These are phyloP conservation scores for Rhizopus delemar DNA, from an alignment of 371 early-diverging fungal genomes.

Conservation along the genomic window DNA sequence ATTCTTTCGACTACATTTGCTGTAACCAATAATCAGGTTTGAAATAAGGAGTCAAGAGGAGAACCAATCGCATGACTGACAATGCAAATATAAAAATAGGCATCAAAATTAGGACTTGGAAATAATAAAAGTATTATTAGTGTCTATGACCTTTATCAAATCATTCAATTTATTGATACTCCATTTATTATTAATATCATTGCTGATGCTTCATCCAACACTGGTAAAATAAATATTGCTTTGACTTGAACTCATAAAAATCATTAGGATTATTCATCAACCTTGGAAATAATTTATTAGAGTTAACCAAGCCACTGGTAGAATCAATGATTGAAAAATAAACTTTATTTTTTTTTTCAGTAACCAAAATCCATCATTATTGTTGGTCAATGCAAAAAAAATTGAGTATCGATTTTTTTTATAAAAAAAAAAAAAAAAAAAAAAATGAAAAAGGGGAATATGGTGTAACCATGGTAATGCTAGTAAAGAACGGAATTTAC, in stretches of 20 bases:
- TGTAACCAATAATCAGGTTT: conserved; percentile 46
- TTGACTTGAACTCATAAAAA: conserved; percentile 14
- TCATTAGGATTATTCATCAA: conserved; percentile 35
- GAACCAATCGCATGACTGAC: conserved; percentile 5
- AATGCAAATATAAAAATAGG: conserved; percentile 39
- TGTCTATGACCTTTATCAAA: conserved; percentile 58
- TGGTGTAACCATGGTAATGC: conserved; percentile 13
- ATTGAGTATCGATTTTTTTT: neutral
- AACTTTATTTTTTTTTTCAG: conserved; percentile 1
- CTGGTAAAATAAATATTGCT: conserved; percentile 40
- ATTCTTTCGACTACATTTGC: conserved; percentile 43
- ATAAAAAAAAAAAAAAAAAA: conserved; percentile 13
- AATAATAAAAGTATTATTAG: conserved; percentile 64
- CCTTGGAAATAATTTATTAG: conserved; percentile 30
- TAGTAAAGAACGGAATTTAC: conserved; percentile 11
- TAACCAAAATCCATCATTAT: no score
- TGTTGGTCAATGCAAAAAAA: no score
- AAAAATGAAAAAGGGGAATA: conserved; percentile 6
- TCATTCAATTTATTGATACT: conserved; percentile 60
- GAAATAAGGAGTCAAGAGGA: conserved; percentile 6
- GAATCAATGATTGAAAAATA: conserved; percentile 18
- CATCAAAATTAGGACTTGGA: conserved; percentile 64
- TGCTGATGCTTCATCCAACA: conserved; percentile 57
- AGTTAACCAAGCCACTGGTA: conserved; percentile 34
- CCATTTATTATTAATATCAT: conserved; percentile 63